These are phyloP conservation scores for Dorcoceras hygrometricum DNA, from an alignment of 257 asterid species.

Conservation along the genomic window DNA sequence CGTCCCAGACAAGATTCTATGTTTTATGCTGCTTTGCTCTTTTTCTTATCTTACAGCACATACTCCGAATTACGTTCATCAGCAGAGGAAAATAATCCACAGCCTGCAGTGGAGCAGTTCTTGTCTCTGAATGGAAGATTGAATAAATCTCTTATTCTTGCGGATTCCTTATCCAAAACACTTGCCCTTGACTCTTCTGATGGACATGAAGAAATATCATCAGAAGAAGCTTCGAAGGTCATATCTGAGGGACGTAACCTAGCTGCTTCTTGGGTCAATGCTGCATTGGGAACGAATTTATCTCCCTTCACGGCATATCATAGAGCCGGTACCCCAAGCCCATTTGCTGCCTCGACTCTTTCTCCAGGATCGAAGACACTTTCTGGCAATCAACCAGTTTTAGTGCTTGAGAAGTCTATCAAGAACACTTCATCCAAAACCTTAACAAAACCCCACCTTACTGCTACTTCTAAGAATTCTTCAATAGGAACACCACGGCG, in stretches of 20 bases:
- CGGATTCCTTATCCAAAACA: conserved; percentile 72
- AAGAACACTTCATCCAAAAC: conserved; percentile 46
- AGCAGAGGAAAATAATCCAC: conserved; percentile 86
- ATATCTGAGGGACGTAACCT: conserved; percentile 65
- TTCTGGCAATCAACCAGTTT: conserved; percentile 42
- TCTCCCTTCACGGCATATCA: conserved; percentile 61
- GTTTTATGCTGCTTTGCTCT: too few relatives aligned
- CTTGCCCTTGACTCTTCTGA: conserved; percentile 41
- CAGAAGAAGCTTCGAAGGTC: conserved; percentile 59
- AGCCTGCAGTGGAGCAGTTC: conserved; percentile 91
- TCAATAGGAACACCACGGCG: conserved; percentile 47
- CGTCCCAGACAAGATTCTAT: not conserved
- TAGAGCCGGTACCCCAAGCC: conserved; percentile 46
- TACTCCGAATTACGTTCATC: conserved; percentile 78
- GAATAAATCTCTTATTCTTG: conserved; percentile 60
- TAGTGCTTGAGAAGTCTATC: conserved; percentile 66
- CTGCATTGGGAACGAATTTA: conserved; percentile 73
- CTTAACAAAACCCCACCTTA: conserved; percentile 44
- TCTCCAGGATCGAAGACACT: conserved; percentile 38
- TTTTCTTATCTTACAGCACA: conserved; percentile 47
- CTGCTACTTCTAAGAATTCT: conserved; percentile 44
- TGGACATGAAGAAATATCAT: conserved; percentile 49
- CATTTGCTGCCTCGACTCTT: conserved; percentile 32
- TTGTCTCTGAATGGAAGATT: conserved; percentile 60
- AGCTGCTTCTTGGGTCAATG: conserved; percentile 87